These are phyloP conservation scores for Neurospora sp. DNA, from an alignment of 495 filamentous ascomycete species.

Conservation along the genomic window DNA sequence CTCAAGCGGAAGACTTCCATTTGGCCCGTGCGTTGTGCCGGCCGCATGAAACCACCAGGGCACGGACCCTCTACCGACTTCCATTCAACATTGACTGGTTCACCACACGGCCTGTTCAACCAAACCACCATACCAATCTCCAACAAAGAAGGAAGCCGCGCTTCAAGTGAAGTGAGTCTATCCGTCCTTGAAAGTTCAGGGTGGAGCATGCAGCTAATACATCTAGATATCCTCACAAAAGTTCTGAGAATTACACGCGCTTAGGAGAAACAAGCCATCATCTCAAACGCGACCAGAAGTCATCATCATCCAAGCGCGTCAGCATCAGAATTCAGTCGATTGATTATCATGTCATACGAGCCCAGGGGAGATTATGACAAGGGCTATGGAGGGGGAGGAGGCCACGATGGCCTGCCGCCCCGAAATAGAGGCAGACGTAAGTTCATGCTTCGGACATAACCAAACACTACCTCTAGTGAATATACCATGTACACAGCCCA, in stretches of 20 bases:
- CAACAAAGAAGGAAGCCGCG: not conserved
- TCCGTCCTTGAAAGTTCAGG: not conserved
- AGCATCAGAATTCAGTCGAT: not conserved
- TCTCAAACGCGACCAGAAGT: not conserved
- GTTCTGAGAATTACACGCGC: not conserved
- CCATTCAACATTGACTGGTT: not conserved
- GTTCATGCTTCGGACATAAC: not conserved
- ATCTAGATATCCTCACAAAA: not conserved
- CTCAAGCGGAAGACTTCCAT: not conserved
- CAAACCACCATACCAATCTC: not conserved
- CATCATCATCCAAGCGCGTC: not conserved
- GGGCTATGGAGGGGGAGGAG: slow-evolving; percentile 6
- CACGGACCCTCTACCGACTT: not conserved
- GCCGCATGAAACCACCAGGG: not conserved
- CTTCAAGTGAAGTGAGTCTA: not conserved
- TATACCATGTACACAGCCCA: not conserved
- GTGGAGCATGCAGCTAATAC: not conserved
- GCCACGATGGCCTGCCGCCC: slow-evolving; percentile 16
- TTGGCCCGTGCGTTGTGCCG: not conserved
- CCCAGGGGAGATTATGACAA: slow-evolving; percentile 30
- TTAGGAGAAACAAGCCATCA: not conserved
- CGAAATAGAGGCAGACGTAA: slow-evolving; percentile 16
- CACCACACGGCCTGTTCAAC: not conserved
- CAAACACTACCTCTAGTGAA: not conserved
- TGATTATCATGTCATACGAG: slow-evolving; percentile 33